Percentiles rank a stretch among this genome's conserved stretches.
phyloP scores from a whole-genome alignment of 257 asterid genomes.

The Solanum sejunctum region DNA sequence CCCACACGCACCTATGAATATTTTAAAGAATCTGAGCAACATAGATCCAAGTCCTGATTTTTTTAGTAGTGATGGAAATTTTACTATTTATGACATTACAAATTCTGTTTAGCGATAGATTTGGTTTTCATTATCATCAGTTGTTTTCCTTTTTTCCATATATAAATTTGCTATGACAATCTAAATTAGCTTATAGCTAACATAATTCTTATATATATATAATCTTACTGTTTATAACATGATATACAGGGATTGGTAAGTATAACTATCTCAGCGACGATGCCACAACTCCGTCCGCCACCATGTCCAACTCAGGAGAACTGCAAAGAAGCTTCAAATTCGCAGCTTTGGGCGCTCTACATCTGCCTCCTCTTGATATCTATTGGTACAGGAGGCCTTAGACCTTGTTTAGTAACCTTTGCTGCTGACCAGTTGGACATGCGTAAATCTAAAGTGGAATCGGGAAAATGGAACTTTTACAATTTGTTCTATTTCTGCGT shows the following conservation, averaged over 20 bases:
- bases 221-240: too few species aligned
- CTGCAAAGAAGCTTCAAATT: slow-evolving; percentile 59
- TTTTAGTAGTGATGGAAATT: too few species aligned
- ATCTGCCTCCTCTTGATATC: slow-evolving; percentile 49
- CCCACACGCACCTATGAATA: too few species aligned
- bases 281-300: slow-evolving; percentile 69
- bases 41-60: too few species aligned
- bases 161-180: too few species aligned
- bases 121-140: too few species aligned
- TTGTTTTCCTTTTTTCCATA: too few species aligned
- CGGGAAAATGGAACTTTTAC: slow-evolving; percentile 65
- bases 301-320: slow-evolving; percentile 61
- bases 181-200: too few species aligned
- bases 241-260: slow-evolving; percentile 54
- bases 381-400: slow-evolving; percentile 64
- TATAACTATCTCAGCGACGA: slow-evolving; percentile 42
- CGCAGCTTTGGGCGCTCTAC: slow-evolving; percentile 54
- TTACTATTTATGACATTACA: too few species aligned
- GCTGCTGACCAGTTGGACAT: slow-evolving; percentile 84
- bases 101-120: too few species aligned
- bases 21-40: too few species aligned
- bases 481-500: slow-evolving; percentile 70
- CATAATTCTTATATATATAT: too few species aligned
- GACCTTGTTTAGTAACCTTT: slow-evolving; percentile 73
- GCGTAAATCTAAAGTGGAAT: slow-evolving; percentile 31